Base-by-base conservation (phyloP, 371 early-diverging fungal genomes). In the Mucor piriformis region DNA sequence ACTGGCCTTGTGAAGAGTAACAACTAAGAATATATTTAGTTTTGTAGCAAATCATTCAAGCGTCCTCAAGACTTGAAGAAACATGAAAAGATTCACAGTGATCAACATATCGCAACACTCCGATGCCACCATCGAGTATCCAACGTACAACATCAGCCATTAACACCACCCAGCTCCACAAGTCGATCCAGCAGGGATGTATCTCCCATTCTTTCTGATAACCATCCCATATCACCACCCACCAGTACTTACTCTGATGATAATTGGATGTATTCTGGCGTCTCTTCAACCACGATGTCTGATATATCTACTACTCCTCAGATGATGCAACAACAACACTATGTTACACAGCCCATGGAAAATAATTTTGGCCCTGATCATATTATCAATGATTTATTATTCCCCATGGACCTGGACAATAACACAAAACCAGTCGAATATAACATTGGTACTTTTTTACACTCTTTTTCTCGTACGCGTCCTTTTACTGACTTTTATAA, bases 41-140 rank as follows among this genome's bases (percentile, higher is more conserved):
- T 68, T 49, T 95, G 95, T 71, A 66, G 71, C 24, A 89, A 93
- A 67, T 73, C 90, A 13, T 95, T 95, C 76, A 95, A 95, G 68
- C 83, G 95, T 3, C 92, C 91, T 4, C 94, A 94, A 80, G 95
- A 95, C 70, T 75, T 92, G 61, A 93, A 90, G 70, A 95, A 95
- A 66, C 95, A 95, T 72, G 89, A 90, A 64, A 89, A 88, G 65
- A 87, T 86, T 20, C 95, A 94, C 59, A 70, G 77, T 24, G 89
- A 89, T 34, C 70, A 72, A 13, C 67, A 66, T 20, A 66, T 66
- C 7, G 40, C 57, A 15, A 48, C 49, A 13, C 53, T 66, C 20
- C 50, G 59, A 27, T 66, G 53, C 23, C 56, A 61, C 18, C 63
- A 59, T n/a, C 27, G 53, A 35, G 33, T 12, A 24, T 51, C 57